phyloP scores from a whole-genome alignment of 805 yeast genomes.

The Cyberlindnera meyerae region DNA sequence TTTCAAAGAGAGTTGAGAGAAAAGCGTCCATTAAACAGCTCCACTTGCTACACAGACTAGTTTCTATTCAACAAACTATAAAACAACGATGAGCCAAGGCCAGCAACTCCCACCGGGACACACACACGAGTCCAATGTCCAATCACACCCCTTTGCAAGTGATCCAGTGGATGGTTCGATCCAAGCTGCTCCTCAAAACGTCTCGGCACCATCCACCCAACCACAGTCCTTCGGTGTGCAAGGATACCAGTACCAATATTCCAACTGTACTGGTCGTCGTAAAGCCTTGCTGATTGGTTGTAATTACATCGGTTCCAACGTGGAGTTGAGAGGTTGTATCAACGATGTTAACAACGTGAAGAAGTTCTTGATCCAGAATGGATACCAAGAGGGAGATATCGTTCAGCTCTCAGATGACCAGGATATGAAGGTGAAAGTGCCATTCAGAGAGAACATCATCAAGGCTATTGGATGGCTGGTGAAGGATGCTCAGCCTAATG shows the following conservation, averaged over 20 bases:
- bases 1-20: no score
- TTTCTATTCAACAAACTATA: no score
- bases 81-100: no score
- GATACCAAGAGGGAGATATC: conserved; percentile 50
- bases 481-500: conserved; percentile 66
- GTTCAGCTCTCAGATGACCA: conserved; percentile 59
- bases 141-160: no score
- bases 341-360: conserved; percentile 60
- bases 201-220: conserved; percentile 13
- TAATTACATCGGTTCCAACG: conserved; percentile 64
- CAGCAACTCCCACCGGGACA: no score
- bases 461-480: conserved; percentile 83
- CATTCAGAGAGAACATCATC: conserved; percentile 65
- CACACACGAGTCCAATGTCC: no score
- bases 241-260: conserved; percentile 43
- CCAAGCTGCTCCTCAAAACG: background rate
- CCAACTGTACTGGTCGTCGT: conserved; percentile 64
- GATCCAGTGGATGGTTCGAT: no score
- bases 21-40: no score
- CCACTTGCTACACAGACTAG: no score
- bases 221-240: conserved; percentile 12
- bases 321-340: conserved; percentile 70
- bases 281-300: conserved; percentile 78
- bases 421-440: conserved; percentile 43
- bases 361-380: conserved; percentile 37